phyloP scores from a whole-genome alignment of 805 yeast genomes.

The Debaryomyces tyrocola region DNA sequence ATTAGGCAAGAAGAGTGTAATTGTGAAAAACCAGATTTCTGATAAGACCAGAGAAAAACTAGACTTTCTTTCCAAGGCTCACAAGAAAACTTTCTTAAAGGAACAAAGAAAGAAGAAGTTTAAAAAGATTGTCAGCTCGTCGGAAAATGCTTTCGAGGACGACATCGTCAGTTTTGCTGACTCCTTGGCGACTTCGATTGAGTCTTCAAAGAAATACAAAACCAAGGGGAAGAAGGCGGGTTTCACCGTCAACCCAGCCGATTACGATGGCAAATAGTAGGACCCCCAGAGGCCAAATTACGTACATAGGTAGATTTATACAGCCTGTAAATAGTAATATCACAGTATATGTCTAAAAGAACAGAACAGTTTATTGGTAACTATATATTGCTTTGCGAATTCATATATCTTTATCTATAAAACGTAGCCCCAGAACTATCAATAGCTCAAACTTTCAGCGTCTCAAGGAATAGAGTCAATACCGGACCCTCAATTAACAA shows the following conservation, averaged over 20 bases:
- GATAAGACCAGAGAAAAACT: slow-evolving; percentile 32
- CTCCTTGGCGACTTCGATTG: slow-evolving; percentile 30
- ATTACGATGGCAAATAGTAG: slow-evolving; percentile 18
- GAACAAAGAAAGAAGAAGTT: slow-evolving; percentile 33
- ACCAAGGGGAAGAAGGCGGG: slow-evolving; percentile 27
- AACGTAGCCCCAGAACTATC: neutral
- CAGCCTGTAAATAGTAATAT: neutral
- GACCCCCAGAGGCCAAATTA: slow-evolving; percentile 1
- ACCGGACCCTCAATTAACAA: slow-evolving; percentile 6
- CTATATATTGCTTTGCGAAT: neutral
- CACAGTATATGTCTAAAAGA: neutral
- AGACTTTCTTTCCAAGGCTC: slow-evolving; percentile 35
- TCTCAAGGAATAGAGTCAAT: neutral
- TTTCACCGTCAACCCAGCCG: slow-evolving; percentile 16
- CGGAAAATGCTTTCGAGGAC: slow-evolving; percentile 25
- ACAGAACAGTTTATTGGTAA: neutral
- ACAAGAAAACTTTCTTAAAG: slow-evolving; percentile 38
- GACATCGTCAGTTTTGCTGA: slow-evolving; percentile 28
- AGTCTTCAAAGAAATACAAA: slow-evolving; percentile 31
- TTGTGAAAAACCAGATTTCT: slow-evolving; percentile 29
- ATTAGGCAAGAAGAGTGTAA: slow-evolving; percentile 33
- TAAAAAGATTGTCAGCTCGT: slow-evolving; percentile 29
- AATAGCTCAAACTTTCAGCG: too few relatives aligned
- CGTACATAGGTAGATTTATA: slow-evolving; percentile 7
- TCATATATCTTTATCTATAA: neutral